phyloP scores from a whole-genome alignment of 371 early-diverging fungal species.

The Circinella minor region DNA sequence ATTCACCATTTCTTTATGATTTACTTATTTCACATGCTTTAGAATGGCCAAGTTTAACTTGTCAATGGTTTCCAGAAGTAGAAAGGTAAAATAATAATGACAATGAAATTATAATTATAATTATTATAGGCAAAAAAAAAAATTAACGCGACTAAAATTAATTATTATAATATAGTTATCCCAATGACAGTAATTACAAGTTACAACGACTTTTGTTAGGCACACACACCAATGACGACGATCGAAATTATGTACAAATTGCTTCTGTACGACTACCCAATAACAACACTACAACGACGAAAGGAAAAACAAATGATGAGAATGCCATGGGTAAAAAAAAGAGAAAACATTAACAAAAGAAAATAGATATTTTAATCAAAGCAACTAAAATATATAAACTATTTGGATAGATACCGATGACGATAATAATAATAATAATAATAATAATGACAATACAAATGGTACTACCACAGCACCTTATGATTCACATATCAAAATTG shows the following conservation, averaged over 20 bases:
- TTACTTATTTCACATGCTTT: slow-evolving; percentile 97
- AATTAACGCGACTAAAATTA: background rate
- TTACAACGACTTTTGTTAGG: slow-evolving; percentile 90
- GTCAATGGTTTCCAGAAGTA: slow-evolving; percentile 99
- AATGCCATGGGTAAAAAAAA: slow-evolving; percentile 2
- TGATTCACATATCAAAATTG: slow-evolving; percentile 84
- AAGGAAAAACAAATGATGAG: slow-evolving; percentile 17
- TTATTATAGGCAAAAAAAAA: background rate
- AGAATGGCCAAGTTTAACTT: slow-evolving; percentile 98
- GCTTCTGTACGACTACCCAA: slow-evolving; percentile 91
- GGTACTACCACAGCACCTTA: slow-evolving; percentile 36
- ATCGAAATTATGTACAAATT: slow-evolving; percentile 96
- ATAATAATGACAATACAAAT: too few species aligned
- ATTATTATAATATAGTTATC: slow-evolving; percentile 61
- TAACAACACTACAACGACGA: slow-evolving; percentile 59
- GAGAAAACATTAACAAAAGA: too few species aligned
- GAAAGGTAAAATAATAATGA: slow-evolving; percentile 63
- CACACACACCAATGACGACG: slow-evolving; percentile 97
- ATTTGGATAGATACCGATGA: background rate
- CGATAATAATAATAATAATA: slow-evolving; percentile 1
- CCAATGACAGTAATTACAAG: slow-evolving; percentile 84
- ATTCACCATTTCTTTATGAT: slow-evolving; percentile 99
- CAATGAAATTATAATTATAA: background rate
- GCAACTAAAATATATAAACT: background rate
- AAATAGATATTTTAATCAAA: too few species aligned